A percentile compares a stretch with the other conserved stretches of the same genome.
Evolutionary conservation across 2,329 filamentous ascomycete genomes (phyloP).

Genomic region (Sporothrix variecibatus): DNA sequence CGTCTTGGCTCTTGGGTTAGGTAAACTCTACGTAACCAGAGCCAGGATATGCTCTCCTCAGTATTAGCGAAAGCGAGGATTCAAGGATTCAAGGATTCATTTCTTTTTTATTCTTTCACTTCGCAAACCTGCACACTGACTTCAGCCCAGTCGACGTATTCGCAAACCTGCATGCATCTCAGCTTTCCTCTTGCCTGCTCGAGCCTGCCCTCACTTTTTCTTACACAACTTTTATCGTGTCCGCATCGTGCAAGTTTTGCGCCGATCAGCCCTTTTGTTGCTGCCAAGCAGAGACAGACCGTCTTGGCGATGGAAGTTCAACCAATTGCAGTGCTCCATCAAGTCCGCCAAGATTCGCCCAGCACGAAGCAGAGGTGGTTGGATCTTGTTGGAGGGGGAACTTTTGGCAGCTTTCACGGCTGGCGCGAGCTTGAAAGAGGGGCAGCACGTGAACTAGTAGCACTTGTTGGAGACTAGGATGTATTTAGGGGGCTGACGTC

Average conservation of each 20-base stretch:
- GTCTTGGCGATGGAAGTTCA: background rate
- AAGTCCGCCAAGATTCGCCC: background rate
- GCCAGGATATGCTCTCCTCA: no score
- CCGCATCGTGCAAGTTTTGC: background rate
- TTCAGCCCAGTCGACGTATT: background rate
- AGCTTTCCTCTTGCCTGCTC: background rate
- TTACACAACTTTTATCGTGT: background rate
- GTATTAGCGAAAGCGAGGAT: no score
- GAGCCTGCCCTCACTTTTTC: background rate
- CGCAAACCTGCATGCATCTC: background rate
- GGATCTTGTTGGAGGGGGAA: background rate
- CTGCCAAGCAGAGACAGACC: background rate
- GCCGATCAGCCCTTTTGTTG: conserved; percentile 6
- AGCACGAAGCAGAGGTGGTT: background rate
- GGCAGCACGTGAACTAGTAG: background rate
- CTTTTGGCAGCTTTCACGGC: background rate
- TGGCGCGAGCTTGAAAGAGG: background rate
- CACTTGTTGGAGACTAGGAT: no score
- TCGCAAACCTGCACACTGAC: background rate
- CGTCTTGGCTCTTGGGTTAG: background rate
- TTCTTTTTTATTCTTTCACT: background rate
- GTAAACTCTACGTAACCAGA: background rate
- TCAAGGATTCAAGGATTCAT: background rate
- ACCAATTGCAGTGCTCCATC: background rate
- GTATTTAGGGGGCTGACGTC: background rate